A percentile compares a stretch with the other conserved stretches of the same genome.
These are phyloP conservation scores for Cercospora sp. DNA, from an alignment of 2,329 filamentous ascomycete genomes.

Conservation along the genomic window DNA sequence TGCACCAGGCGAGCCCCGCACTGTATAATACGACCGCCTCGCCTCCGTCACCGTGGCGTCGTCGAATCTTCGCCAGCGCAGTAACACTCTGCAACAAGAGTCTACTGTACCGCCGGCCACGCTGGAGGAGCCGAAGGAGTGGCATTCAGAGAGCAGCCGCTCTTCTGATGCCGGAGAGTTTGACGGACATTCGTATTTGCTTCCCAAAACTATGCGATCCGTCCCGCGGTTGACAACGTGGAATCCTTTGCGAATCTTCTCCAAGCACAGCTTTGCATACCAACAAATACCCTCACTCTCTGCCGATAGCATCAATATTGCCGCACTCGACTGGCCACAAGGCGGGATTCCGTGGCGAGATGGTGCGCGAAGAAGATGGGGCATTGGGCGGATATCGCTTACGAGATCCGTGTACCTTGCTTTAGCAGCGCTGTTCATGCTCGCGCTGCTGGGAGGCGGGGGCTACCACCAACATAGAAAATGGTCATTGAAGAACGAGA, in stretches of 20 bases:
- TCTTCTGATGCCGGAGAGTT: slow-evolving; percentile 28
- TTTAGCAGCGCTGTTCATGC: slow-evolving; percentile 42
- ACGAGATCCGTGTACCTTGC: slow-evolving; percentile 45
- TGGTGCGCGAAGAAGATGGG: slow-evolving; percentile 23
- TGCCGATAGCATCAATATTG: slow-evolving; percentile 42
- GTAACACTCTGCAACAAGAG: slow-evolving; percentile 12
- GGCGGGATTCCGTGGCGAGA: slow-evolving; percentile 42
- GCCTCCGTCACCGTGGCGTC: slow-evolving; percentile 6
- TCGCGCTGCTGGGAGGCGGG: slow-evolving; percentile 46
- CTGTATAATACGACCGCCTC: not conserved
- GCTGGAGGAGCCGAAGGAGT: slow-evolving; percentile 30
- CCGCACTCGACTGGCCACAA: slow-evolving; percentile 29
- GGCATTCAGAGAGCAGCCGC: slow-evolving; percentile 30
- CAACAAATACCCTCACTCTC: slow-evolving; percentile 43
- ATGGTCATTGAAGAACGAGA: slow-evolving; percentile 22
- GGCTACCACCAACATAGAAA: slow-evolving; percentile 39
- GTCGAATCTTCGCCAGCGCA: slow-evolving; percentile 11
- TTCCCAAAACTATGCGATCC: slow-evolving; percentile 27
- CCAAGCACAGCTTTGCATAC: slow-evolving; percentile 47
- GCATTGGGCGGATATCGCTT: slow-evolving; percentile 41
- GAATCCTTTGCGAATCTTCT: slow-evolving; percentile 49
- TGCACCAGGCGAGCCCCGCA: not conserved
- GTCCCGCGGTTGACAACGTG: slow-evolving; percentile 42
- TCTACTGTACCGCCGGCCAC: slow-evolving; percentile 10
- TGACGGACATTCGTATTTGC: slow-evolving; percentile 10